Evolutionary conservation across 306 rosid species (phyloP).

Genomic region (Crataegus laevigata): DNA sequence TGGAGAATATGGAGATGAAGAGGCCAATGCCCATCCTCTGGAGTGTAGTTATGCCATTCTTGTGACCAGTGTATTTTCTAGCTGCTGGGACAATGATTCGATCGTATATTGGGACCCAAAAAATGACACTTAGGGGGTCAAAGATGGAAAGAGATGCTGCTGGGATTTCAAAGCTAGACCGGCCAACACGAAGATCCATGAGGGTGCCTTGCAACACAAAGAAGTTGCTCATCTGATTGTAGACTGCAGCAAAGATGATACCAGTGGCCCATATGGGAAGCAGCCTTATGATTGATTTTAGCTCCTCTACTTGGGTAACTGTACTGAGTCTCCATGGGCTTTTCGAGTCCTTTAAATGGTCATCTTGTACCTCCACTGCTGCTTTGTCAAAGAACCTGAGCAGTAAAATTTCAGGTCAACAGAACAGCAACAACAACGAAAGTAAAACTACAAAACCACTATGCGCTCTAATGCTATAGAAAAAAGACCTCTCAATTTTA

Average conservation of each 20-base stretch:
- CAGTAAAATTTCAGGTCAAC: neutral
- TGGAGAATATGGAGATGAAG: slow-evolving; percentile 38
- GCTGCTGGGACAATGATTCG: slow-evolving; percentile 43
- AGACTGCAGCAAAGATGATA: slow-evolving; percentile 63
- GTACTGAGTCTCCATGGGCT: slow-evolving; percentile 79
- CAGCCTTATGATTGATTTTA: slow-evolving; percentile 60
- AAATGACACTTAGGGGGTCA: slow-evolving; percentile 71
- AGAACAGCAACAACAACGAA: neutral
- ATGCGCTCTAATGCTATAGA: neutral
- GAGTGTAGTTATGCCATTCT: slow-evolving; percentile 39
- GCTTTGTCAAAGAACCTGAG: slow-evolving; percentile 88
- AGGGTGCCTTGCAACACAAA: slow-evolving; percentile 69
- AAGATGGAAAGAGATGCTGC: slow-evolving; percentile 63
- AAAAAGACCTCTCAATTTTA: neutral
- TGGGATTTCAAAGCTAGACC: slow-evolving; percentile 43
- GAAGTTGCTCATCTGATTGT: slow-evolving; percentile 63
- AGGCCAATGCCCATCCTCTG: slow-evolving; percentile 54
- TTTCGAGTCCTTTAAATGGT: slow-evolving; percentile 27
- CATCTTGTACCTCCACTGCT: slow-evolving; percentile 44
- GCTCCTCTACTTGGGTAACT: slow-evolving; percentile 90
- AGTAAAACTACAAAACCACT: neutral
- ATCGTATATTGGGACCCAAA: slow-evolving; percentile 87
- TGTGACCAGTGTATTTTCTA: slow-evolving; percentile 37
- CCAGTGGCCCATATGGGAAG: slow-evolving; percentile 95
- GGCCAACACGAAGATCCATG: slow-evolving; percentile 45